A percentile compares a stretch with the other conserved stretches of the same genome.
phyloP scores from a whole-genome alignment of 768 basidiomycete species.

The Suillus hirtellus region DNA sequence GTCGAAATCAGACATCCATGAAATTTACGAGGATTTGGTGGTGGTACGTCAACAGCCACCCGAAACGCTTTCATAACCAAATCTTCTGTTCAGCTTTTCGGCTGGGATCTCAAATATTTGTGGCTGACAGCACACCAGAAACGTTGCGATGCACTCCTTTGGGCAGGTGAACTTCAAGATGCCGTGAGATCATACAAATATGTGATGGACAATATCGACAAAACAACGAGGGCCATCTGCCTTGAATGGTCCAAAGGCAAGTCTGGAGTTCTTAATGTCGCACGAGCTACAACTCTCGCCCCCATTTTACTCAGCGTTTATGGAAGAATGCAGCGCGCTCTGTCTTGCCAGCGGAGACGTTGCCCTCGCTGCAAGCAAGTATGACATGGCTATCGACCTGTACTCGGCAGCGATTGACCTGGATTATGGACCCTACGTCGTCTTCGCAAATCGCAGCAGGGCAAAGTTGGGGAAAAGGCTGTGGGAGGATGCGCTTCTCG shows the following conservation, averaged over 20 bases:
- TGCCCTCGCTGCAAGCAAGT: not conserved
- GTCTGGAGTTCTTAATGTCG: not conserved
- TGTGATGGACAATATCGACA: not conserved
- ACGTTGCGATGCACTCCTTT: not conserved
- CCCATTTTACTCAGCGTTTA: not conserved
- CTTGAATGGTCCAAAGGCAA: not conserved
- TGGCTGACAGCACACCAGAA: not conserved
- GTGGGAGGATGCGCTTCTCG: no score
- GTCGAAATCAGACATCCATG: not conserved
- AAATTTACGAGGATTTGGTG: not conserved
- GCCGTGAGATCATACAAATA: not conserved
- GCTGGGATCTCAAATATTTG: not conserved
- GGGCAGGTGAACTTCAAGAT: not conserved
- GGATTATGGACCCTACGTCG: no score
- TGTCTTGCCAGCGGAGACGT: no score
- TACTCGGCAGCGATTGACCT: no score
- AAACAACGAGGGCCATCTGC: not conserved
- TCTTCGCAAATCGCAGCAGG: no score
- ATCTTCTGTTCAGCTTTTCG: not conserved
- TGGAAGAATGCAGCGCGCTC: not conserved
- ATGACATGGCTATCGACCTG: not conserved
- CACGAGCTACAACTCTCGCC: not conserved
- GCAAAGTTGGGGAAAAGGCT: no score
- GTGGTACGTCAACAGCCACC: not conserved
- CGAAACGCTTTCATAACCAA: not conserved